Evolutionary conservation across 2,329 filamentous ascomycete species (phyloP).

Genomic region (Paecilomyces variotii): DNA sequence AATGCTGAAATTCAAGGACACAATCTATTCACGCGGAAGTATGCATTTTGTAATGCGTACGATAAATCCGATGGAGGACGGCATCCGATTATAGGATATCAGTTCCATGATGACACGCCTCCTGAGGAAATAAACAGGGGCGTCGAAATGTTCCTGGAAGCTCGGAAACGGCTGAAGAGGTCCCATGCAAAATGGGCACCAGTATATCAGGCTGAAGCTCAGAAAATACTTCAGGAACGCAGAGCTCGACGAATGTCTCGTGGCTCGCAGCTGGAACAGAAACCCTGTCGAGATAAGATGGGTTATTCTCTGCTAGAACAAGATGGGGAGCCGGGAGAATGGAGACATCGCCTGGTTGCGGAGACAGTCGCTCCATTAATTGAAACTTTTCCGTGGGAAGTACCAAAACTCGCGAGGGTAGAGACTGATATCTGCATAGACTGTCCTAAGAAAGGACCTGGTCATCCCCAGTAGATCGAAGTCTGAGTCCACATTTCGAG

Average conservation of each 20-base stretch:
- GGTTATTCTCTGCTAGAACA: neutral
- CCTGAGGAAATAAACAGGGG: neutral
- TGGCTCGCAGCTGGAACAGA: neutral
- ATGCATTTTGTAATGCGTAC: neutral
- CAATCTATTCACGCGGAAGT: neutral
- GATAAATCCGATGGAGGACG: neutral
- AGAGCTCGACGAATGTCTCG: neutral
- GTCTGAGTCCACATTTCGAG: neutral
- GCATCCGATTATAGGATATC: neutral
- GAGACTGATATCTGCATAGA: neutral
- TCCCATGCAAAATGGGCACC: neutral
- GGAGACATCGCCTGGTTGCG: neutral
- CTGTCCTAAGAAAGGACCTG: neutral
- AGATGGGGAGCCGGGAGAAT: neutral
- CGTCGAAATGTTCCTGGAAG: neutral
- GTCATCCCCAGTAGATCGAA: neutral
- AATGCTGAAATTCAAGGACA: neutral
- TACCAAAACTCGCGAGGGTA: neutral
- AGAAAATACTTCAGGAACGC: neutral
- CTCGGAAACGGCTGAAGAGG: neutral
- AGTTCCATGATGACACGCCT: neutral
- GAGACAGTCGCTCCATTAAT: neutral
- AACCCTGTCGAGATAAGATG: neutral
- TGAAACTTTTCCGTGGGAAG: neutral
- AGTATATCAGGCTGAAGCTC: neutral